Base-by-base conservation (phyloP, 371 early-diverging fungal genomes). In the Zancudomyces culisetae region DNA sequence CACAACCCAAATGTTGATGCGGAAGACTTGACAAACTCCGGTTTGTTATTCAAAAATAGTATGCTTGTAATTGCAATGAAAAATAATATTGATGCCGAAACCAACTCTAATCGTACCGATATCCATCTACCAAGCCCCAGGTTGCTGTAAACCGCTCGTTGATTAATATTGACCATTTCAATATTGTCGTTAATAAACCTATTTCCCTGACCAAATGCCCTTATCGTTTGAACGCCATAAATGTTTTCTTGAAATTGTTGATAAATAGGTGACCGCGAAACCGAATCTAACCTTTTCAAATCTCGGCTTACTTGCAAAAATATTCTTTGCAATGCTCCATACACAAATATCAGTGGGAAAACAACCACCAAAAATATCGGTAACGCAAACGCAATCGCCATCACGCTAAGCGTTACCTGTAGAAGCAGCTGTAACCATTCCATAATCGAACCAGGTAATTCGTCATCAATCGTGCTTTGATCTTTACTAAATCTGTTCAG, bases 401-500 rank as follows among this genome's bases (percentile, higher is more conserved):
- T 15, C 1, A 84, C 45, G 0, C 79, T 79, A n/a, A 75, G 65
- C 0, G 73, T 45, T 13, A 85, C 82, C 60, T 45, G 67, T 42
- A 51, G 69, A 60, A 61, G 56, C 1, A 57, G 56, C 48, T 54
- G 62, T 53, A 79, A 49, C 57, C 57, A 62, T 26, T 54, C 39
- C 3, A 54, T 52, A 2, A 64, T 57, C 4, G 60, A 41, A 22
- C 62, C 58, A 8, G 76, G 87, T 49, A 81, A 71, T 1, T 66
- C 60, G 51, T 87, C 89, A 61, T 96, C 96, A 2, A 90, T 71
- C 20, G 80, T 76, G 55, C 74, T 77, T 51, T 87, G 73, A 67
- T 96, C 90, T 50, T 86, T 84, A 59, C 88, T 83, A 63, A 95
- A 90, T 55, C 84, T 72, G 54, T 89, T 80, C 40, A 92, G 58